Evolutionary conservation across 176 grass and related monocot genomes (phyloP).

Genomic region (Thinopyrum elongatum): DNA sequence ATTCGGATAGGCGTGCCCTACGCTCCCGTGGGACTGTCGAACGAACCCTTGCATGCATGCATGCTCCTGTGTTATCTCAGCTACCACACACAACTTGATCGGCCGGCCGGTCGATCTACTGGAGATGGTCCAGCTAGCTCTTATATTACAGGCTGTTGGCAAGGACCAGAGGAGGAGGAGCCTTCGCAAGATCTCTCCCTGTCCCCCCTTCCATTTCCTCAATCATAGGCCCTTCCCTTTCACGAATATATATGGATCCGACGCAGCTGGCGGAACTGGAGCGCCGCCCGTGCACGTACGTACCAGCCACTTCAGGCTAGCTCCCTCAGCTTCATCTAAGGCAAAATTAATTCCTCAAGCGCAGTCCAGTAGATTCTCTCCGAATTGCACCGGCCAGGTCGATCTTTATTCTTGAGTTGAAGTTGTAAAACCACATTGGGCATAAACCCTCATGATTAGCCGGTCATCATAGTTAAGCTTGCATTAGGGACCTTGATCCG

Average conservation of each 20-base stretch:
- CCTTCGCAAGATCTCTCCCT: slow-evolving; percentile 39
- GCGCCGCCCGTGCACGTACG: neutral
- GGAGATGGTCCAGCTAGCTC: slow-evolving; percentile 24
- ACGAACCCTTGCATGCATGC: neutral
- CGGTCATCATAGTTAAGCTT: neutral
- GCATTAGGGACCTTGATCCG: neutral
- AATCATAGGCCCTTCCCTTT: slow-evolving; percentile 20
- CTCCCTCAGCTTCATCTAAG: too few species aligned
- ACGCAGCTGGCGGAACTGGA: neutral
- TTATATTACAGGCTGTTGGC: slow-evolving; percentile 36
- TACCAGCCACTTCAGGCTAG: neutral
- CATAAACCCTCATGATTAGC: neutral
- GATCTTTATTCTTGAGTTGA: neutral
- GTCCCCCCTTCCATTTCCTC: slow-evolving; percentile 13
- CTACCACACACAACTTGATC: slow-evolving; percentile 2
- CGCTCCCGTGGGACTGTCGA: neutral
- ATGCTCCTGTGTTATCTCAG: slow-evolving; percentile 1
- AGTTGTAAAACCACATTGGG: neutral
- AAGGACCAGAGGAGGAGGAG: slow-evolving; percentile 29
- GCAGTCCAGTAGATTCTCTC: neutral
- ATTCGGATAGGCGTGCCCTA: neutral
- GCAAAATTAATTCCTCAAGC: too few species aligned
- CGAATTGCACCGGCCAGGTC: neutral
- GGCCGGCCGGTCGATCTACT: neutral
- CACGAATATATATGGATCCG: neutral